Base-by-base conservation (phyloP, 2,329 filamentous ascomycete genomes). In the Alternaria arbusti region DNA sequence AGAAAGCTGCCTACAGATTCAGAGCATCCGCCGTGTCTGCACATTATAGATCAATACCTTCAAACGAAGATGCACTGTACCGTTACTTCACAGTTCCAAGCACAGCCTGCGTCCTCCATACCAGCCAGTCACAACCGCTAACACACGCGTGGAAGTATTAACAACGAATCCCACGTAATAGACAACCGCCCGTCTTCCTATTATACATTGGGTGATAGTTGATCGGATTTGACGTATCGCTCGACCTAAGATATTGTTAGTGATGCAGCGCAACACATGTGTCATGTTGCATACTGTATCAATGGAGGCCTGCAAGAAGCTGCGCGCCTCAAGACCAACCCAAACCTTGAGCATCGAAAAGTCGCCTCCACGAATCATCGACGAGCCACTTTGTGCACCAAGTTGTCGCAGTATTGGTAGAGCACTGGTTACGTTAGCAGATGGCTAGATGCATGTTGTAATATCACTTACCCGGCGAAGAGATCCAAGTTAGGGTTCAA, bases 331-430 rank as follows among this genome's bases (percentile, higher is more conserved):
- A 11, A 98, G 84, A 2, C 95, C 94, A 63, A 92, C 88, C 95
- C 95, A 98, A 6, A 97, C 90, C 73, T 93, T 89, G 70, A 97
- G 83, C 91, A 98, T 96, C 1, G 82, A 84, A 52, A 85, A 80
- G 61, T 86, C 84, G 26, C 83, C 84, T 26, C 82, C 81, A 43
- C 80, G 75, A 17, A 85, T 78, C 76, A 84, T 83, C 0, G 81
- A 80, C 5, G 88, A 88, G 26, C 91, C 90, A 69, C 90, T 89
- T 76, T 94, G 89, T 0, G 94, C 89, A 52, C 95, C 93, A 4
- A 99, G 85, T 78, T 97, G 91, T 71, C 96, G 87, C 61, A 99
- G 82, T 51, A 99, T 98, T 0, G 96, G 96, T 52, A 99, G 83
- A 8, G 94, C 93, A 74, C 93, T 94, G 75, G 40, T 26, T 3